Base-by-base conservation (phyloP, 2,329 filamentous ascomycete genomes). In the Aureobasidium sp. region DNA sequence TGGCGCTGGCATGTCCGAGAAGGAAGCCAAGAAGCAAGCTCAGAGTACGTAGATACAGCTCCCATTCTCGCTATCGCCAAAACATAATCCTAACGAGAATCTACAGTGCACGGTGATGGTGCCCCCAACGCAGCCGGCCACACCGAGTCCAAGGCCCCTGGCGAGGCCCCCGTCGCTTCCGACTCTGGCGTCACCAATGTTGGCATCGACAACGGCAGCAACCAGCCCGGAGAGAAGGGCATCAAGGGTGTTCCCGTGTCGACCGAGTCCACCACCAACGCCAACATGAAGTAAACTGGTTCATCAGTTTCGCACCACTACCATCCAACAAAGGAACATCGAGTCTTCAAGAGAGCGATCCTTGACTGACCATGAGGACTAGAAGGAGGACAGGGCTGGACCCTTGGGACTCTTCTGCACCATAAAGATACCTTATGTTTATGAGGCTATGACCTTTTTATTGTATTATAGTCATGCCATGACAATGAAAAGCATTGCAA, bases 141-240 rank as follows among this genome's bases (percentile, higher is more conserved):
- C 63, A 72, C 66, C 27, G 68, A 71, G 34, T 64, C 64, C 47
- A 37, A 61, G 25, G 58, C 60, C 6, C 71, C 70, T 7, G 70
- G 71, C 48, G 66, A 72, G 47, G 68, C 68, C 21, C 68, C 71
- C 30, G 71, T 73, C 6, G 71, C 71, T 5, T 72, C 70, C 16
- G 72, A 74, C 66, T 73, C 71, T 9, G 68, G 69, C 11, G 65
- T 66, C 29, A 70, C 69, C 34, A 69, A 67, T 50, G 68, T 71
- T 4, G 72, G 71, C 13, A 67, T 72, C 36, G 64, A 68, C 25
- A 64, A 65, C 2, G 66, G 67, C 11, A 64, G 65, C 25, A 72
- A 73, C 63, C 67, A 68, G 61, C 70, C 69, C 0, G 72, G 72
- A n/a, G 71, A 73, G 65, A 70, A 73, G 67, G 71, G 70, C 16